phyloP scores from a whole-genome alignment of 2,329 filamentous ascomycete genomes.

The Westerdykella ornata region DNA sequence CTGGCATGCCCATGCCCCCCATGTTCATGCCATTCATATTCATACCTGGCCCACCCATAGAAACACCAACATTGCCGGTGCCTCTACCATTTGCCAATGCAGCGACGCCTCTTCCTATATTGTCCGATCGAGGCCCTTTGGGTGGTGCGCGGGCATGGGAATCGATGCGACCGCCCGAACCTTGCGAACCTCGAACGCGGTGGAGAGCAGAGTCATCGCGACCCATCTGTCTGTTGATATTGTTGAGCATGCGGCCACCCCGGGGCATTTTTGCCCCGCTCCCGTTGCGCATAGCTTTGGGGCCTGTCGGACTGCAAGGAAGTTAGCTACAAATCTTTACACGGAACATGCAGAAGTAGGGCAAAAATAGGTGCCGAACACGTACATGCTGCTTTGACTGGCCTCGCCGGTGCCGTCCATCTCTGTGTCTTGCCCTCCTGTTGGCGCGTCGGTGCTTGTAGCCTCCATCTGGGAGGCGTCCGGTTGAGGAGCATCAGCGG shows the following conservation, averaged over 20 bases:
- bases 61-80: slow-evolving; percentile 23
- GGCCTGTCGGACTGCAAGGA: slow-evolving; percentile 78
- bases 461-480: slow-evolving; percentile 20
- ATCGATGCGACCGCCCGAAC: slow-evolving; percentile 69
- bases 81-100: slow-evolving; percentile 38
- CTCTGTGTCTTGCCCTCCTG: slow-evolving; percentile 53
- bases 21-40: slow-evolving; percentile 31
- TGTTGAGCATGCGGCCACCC: slow-evolving; percentile 77
- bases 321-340: neutral
- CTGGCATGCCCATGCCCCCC: slow-evolving; percentile 21
- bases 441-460: slow-evolving; percentile 24
- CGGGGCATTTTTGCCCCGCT: slow-evolving; percentile 45
- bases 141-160: slow-evolving; percentile 63
- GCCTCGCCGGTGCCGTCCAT: slow-evolving; percentile 56
- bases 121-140: slow-evolving; percentile 59
- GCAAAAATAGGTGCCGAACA: too few relatives aligned
- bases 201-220: slow-evolving; percentile 72
- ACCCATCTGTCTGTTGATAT: slow-evolving; percentile 77
- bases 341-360: too few relatives aligned
- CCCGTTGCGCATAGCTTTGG: slow-evolving; percentile 85
- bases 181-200: slow-evolving; percentile 63
- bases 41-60: slow-evolving; percentile 26
- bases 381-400: slow-evolving; percentile 41
- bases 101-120: slow-evolving; percentile 29
- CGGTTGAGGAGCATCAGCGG: slow-evolving; percentile 15